These are phyloP conservation scores for Sonneratia caseolaris DNA, from an alignment of 345 rosid genomes.

Conservation along the genomic window DNA sequence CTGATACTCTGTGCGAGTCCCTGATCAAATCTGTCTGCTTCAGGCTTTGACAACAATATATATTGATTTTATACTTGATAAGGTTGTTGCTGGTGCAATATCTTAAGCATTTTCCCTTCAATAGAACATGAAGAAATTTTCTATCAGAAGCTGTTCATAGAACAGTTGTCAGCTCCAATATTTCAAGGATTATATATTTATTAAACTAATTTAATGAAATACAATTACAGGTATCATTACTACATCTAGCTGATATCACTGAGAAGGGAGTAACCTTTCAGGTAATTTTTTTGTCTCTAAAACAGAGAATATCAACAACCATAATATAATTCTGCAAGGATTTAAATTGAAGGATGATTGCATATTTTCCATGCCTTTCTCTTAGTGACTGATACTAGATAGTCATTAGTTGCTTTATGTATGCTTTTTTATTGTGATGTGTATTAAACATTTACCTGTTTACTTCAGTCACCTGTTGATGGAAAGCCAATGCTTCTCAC, in stretches of 20 bases:
- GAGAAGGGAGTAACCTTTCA: conserved; percentile 79
- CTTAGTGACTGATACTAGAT: background rate
- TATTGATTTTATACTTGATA: background rate
- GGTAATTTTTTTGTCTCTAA: conserved; percentile 20
- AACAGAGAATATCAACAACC: background rate
- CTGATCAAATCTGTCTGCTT: background rate
- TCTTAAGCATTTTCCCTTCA: background rate
- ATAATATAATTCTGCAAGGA: background rate
- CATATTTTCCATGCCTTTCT: background rate
- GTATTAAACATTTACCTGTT: conserved; percentile 3
- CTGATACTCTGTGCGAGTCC: background rate
- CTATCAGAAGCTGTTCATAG: background rate
- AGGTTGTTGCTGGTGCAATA: background rate
- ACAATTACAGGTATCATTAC: conserved; percentile 52
- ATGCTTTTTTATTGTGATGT: background rate
- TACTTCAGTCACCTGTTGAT: conserved; percentile 63
- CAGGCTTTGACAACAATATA: background rate
- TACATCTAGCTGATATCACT: conserved; percentile 74
- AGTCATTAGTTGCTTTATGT: background rate
- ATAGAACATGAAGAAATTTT: background rate
- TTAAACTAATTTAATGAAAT: background rate
- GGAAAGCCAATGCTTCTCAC: conserved; percentile 80
- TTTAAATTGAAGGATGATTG: background rate
- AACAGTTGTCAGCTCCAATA: background rate
- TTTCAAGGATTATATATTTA: background rate